Base-by-base conservation (phyloP, 1,139 yeast species). In the Candida sojae region DNA sequence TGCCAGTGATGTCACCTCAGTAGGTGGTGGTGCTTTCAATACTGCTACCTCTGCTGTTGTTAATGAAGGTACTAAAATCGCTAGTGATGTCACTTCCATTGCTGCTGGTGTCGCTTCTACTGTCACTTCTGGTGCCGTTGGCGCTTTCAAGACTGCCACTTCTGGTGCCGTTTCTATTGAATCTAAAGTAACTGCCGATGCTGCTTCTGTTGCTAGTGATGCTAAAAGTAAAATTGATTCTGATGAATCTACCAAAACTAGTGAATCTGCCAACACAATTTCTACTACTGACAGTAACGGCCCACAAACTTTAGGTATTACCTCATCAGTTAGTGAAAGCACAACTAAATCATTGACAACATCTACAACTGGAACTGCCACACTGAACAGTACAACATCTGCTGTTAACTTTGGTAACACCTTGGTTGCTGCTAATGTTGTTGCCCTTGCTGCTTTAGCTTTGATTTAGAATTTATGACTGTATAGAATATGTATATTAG, bases 11-110 rank as follows among this genome's bases (percentile, higher is more conserved):
- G 43, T 40, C 8, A 43, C 32, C 8, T 40, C 32, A 2, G 45
- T 17, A 3, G 45, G 21, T n/a, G 40, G 6, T 4, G 34, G 39
- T 29, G 46, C 31, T n/a, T 32, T n/a, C 28, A 28, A 33, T 5
- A 33, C 42, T 28, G 48, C 44, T 10, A 44, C 42, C 26, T 36
- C 48, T 33, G 52, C 42, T 32, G 45, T 44, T 12, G 50, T 35
- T 5, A 31, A 39, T 35, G 31, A 32, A 8, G 29, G 10, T 21
- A 31, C 23, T 11, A 30, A 38, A 11, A 34, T 29, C 6, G 28
- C 45, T 10, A 40, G 45, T 9, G 48, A 38, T 30, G 51, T 25
- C 26, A 37, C 45, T 6, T 32, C 44, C 5, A 45, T 38, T 7
- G 49, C 39, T 34, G 47, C 11, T 13, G 37, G 35, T 23, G 42